Conservation (phyloP, 106 monocot genomes). For the Phalaenopsis equestris region DNA sequence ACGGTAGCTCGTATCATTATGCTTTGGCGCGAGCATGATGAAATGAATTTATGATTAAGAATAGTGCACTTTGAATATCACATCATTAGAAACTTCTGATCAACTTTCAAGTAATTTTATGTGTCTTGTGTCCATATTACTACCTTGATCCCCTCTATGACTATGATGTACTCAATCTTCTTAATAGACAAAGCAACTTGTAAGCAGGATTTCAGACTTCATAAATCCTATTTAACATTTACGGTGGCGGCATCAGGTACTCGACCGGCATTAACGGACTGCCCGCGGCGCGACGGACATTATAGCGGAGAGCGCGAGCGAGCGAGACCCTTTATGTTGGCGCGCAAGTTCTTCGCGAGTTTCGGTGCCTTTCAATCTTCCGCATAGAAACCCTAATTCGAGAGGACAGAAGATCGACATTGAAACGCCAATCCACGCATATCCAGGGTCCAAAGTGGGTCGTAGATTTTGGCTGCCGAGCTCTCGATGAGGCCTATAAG, state of each 20-base stretch:
- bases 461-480: background rate
- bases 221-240: background rate
- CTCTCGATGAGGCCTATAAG: conserved; percentile 69
- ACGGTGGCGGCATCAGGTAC: background rate
- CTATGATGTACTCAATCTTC: too few relatives aligned
- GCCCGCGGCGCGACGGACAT: background rate
- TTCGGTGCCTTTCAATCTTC: background rate
- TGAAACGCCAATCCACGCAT: background rate
- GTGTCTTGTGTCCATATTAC: too few relatives aligned
- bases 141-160: too few relatives aligned
- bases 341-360: background rate
- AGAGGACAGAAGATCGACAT: background rate
- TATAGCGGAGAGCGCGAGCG: background rate
- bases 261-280: background rate
- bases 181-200: too few relatives aligned
- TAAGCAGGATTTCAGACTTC: too few relatives aligned
- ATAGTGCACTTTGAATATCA: too few relatives aligned
- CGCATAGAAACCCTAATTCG: background rate
- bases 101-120: too few relatives aligned
- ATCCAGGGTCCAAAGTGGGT: too few relatives aligned
- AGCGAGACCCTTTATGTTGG: background rate
- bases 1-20: too few relatives aligned
- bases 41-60: too few relatives aligned
- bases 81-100: too few relatives aligned
- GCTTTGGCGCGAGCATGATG: too few relatives aligned